A percentile compares a stretch with the other conserved stretches of the same genome.
Conservation (phyloP, 352 stramenopile genomes). For the Globisporangium nagaii region DNA sequence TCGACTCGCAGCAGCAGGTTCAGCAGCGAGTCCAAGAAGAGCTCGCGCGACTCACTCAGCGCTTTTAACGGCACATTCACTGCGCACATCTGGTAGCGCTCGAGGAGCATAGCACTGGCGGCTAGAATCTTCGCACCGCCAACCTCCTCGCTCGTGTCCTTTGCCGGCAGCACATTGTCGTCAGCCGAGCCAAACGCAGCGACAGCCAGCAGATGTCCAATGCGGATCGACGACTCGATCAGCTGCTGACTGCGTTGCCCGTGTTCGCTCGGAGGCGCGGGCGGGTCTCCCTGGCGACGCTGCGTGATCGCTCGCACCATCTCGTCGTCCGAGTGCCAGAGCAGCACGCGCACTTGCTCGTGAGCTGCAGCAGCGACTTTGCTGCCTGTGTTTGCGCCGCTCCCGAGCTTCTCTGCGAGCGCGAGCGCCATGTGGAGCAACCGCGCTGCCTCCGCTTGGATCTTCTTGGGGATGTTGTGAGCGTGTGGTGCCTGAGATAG, state of each 20-base stretch:
- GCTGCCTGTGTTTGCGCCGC: neutral
- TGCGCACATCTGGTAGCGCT: conserved; percentile 30
- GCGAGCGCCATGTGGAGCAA: conserved; percentile 29
- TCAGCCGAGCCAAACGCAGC: conserved; percentile 19
- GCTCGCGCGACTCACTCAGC: neutral
- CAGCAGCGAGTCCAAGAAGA: conserved; percentile 45
- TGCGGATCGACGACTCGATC: conserved; percentile 22
- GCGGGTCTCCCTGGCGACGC: conserved; percentile 7
- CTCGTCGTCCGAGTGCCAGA: conserved; percentile 34
- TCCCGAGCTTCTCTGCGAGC: conserved; percentile 26
- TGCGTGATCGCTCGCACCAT: conserved; percentile 37
- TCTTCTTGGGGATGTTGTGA: conserved; percentile 6
- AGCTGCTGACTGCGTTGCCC: neutral
- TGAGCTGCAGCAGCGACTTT: neutral
- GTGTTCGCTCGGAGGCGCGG: neutral
- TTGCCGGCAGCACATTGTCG: neutral
- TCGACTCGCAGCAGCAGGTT: conserved; percentile 18
- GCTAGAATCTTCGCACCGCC: conserved; percentile 11
- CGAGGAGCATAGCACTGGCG: conserved; percentile 26
- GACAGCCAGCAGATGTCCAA: conserved; percentile 33
- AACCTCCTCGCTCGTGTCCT: neutral
- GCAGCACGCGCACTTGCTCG: conserved; percentile 18
- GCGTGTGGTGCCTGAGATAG: neutral
- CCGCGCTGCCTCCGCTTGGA: conserved; percentile 16
- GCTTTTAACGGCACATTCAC: conserved; percentile 9